phyloP scores from a whole-genome alignment of 148 eudicot species.

The Dysphania ambrosioides region DNA sequence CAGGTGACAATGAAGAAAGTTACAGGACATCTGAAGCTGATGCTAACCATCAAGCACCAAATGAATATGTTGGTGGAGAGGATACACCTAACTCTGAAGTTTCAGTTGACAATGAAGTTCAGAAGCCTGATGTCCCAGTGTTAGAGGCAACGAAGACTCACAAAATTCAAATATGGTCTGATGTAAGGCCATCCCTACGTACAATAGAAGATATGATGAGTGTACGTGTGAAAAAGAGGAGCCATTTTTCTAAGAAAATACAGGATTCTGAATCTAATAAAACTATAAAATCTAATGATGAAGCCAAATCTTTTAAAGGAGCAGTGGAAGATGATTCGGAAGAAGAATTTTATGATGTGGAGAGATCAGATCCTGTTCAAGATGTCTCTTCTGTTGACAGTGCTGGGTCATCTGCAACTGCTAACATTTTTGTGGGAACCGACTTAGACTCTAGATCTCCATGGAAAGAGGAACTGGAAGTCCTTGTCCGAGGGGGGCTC shows the following conservation, averaged over 20 bases:
- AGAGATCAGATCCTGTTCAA: slow-evolving; percentile 67
- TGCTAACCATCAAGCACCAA: slow-evolving; percentile 27
- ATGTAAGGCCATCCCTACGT: slow-evolving; percentile 67
- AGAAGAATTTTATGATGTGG: slow-evolving; percentile 92
- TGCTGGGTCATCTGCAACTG: slow-evolving; percentile 23
- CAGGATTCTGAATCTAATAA: slow-evolving; percentile 34
- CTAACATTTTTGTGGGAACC: slow-evolving; percentile 26
- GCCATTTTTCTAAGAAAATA: slow-evolving; percentile 29
- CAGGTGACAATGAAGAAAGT: slow-evolving; percentile 23
- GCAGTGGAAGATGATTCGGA: slow-evolving; percentile 87
- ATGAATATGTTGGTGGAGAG: slow-evolving; percentile 27
- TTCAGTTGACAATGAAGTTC: slow-evolving; percentile 31
- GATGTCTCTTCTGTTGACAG: slow-evolving; percentile 49
- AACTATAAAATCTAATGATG: slow-evolving; percentile 45
- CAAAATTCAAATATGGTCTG: slow-evolving; percentile 65
- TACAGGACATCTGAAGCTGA: slow-evolving; percentile 20
- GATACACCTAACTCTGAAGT: slow-evolving; percentile 26
- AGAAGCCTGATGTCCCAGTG: slow-evolving; percentile 33
- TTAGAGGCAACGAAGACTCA: slow-evolving; percentile 41
- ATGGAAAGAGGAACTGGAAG: slow-evolving; percentile 92
- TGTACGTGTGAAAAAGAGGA: slow-evolving; percentile 59
- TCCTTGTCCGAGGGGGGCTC: slow-evolving; percentile 93
- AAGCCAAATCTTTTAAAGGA: slow-evolving; percentile 49
- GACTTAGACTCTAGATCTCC: slow-evolving; percentile 40
- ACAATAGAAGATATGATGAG: slow-evolving; percentile 86